A percentile compares a stretch with the other conserved stretches of the same genome.
Conservation (phyloP, 805 yeast species). For the Hagleromyces aurorensis region DNA sequence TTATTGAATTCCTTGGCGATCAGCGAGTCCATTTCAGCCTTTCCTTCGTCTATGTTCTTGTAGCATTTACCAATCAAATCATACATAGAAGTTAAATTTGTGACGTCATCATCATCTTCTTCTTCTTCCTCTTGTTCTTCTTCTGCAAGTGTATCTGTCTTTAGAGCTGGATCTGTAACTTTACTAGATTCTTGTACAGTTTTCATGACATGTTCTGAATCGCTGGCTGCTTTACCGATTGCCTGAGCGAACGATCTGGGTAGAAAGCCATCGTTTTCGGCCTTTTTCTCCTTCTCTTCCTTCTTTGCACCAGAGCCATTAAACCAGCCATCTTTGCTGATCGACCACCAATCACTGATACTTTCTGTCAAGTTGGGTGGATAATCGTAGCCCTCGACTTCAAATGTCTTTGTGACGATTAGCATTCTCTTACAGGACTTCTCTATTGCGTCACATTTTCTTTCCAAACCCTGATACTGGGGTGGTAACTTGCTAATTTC, state of each 20-base stretch:
- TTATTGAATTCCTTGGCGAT: constrained; percentile 53
- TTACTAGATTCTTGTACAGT: constrained; percentile 19
- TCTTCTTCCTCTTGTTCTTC: constrained; percentile 31
- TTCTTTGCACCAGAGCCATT: constrained; percentile 9
- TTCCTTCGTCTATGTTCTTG: constrained; percentile 55
- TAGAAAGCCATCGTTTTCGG: constrained; percentile 20
- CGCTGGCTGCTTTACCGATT: constrained; percentile 47
- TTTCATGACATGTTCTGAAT: constrained; percentile 39
- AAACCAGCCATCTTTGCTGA: constrained; percentile 20
- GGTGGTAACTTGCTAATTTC: constrained; percentile 67
- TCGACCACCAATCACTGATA: constrained; percentile 44
- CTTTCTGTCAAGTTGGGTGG: constrained; percentile 74
- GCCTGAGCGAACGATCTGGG: constrained; percentile 75
- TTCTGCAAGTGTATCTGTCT: constrained; percentile 25
- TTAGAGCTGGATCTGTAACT: too few relatives aligned
- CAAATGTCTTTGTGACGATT: constrained; percentile 54
- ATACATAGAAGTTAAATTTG: constrained; percentile 37
- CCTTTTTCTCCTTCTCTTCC: constrained; percentile 3
- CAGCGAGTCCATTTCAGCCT: constrained; percentile 61
- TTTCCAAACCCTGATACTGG: constrained; percentile 61
- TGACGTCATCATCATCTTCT: constrained; percentile 41
- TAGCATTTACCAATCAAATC: constrained; percentile 47
- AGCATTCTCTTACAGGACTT: constrained; percentile 47
- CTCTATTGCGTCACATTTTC: constrained; percentile 56
- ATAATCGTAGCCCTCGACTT: constrained; percentile 69